Evolutionary conservation across 2,329 filamentous ascomycete genomes (phyloP).

Genomic region (Penicillium sp.): DNA sequence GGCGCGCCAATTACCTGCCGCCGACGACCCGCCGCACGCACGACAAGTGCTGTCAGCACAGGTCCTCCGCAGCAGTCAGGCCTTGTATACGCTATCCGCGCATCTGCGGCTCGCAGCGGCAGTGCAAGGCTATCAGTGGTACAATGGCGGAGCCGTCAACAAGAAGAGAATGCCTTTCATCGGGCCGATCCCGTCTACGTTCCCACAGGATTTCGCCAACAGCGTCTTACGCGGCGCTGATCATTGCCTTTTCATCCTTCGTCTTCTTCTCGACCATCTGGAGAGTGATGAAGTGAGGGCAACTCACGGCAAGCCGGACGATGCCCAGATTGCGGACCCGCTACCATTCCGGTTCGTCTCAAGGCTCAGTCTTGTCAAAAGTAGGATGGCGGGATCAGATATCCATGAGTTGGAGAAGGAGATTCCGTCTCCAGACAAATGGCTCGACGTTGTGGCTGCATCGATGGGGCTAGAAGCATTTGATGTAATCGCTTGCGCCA

Average conservation of each 20-base stretch:
- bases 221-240: slow-evolving; percentile 23
- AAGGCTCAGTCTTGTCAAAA: slow-evolving; percentile 1
- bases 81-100: slow-evolving; percentile 5
- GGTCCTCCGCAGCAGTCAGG: slow-evolving; percentile 5
- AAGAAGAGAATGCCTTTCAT: slow-evolving; percentile 16
- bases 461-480: slow-evolving; percentile 27
- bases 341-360: slow-evolving; percentile 19
- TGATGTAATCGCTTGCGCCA: slow-evolving; percentile 13
- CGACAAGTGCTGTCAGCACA: slow-evolving; percentile 1
- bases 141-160: background rate
- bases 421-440: slow-evolving; percentile 17
- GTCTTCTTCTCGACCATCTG: slow-evolving; percentile 18
- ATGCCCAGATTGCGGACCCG: background rate
- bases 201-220: slow-evolving; percentile 26
- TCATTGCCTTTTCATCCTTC: slow-evolving; percentile 18
- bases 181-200: slow-evolving; percentile 24
- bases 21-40: slow-evolving; percentile 1
- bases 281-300: background rate
- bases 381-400: background rate
- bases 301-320: too few species aligned
- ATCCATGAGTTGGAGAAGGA: background rate
- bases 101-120: slow-evolving; percentile 20
- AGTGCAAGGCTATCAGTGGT: slow-evolving; percentile 11
- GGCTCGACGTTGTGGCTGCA: slow-evolving; percentile 26
- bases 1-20: slow-evolving; percentile 11